A percentile compares a stretch with the other conserved stretches of the same genome.
Evolutionary conservation across 192 early-diverging fungal species (phyloP).

Genomic region (Ambispora gerdemannii): DNA sequence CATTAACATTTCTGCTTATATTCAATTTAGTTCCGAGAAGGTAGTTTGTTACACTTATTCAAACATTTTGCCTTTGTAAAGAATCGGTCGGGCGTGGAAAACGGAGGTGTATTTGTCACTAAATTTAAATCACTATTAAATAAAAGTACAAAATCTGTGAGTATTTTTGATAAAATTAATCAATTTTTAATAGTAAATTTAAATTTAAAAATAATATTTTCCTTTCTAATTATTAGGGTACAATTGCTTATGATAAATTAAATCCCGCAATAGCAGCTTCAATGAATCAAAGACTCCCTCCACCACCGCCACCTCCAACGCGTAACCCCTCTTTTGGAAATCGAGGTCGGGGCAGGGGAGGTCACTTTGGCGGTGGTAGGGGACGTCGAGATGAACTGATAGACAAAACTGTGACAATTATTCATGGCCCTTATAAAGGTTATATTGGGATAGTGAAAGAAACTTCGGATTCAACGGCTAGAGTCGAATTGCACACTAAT

Average conservation of each 20-base stretch:
- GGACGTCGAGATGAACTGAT: slow-evolving; percentile 58
- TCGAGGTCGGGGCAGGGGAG: slow-evolving; percentile 48
- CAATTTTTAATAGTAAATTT: background rate
- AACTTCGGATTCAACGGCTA: slow-evolving; percentile 60
- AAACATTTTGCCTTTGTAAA: slow-evolving; percentile 79
- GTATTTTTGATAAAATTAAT: slow-evolving; percentile 29
- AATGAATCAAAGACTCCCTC: slow-evolving; percentile 26
- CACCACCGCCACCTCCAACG: background rate
- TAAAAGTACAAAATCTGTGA: slow-evolving; percentile 40
- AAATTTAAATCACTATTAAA: slow-evolving; percentile 62
- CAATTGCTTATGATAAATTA: slow-evolving; percentile 26
- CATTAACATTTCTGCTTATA: background rate
- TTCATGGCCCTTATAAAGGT: slow-evolving; percentile 91
- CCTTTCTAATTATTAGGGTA: background rate
- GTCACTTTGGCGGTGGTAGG: slow-evolving; percentile 41
- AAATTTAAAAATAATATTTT: background rate
- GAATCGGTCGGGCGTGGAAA: slow-evolving; percentile 67
- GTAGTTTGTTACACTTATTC: slow-evolving; percentile 79
- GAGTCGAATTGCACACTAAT: slow-evolving; percentile 93
- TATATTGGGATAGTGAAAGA: slow-evolving; percentile 97
- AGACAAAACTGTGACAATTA: slow-evolving; percentile 78
- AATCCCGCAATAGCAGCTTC: slow-evolving; percentile 37
- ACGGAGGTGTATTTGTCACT: slow-evolving; percentile 74
- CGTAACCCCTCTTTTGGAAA: slow-evolving; percentile 35
- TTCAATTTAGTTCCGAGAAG: slow-evolving; percentile 47